Percentiles rank a stretch among this genome's conserved stretches.
Conservation (phyloP, 352 stramenopile genomes). For the Globisporangium megalacanthum region DNA sequence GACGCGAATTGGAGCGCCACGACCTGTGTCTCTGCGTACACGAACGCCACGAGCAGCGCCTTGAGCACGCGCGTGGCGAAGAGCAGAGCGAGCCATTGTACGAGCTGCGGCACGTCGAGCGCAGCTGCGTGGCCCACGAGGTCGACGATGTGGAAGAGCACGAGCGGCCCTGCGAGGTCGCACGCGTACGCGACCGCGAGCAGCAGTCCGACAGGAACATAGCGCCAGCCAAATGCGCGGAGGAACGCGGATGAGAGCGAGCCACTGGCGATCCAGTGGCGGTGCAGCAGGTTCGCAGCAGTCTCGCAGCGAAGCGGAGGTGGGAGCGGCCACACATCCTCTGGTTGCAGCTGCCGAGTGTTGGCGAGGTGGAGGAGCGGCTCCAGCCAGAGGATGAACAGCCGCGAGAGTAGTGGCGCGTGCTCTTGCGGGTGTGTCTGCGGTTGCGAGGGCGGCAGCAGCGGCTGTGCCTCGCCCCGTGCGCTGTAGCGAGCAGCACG, state of each 20-base stretch:
- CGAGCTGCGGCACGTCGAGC: slow-evolving; percentile 22
- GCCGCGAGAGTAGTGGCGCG: slow-evolving; percentile 31
- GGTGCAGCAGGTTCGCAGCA: slow-evolving; percentile 42
- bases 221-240: slow-evolving; percentile 40
- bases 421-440: slow-evolving; percentile 32
- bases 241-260: slow-evolving; percentile 53
- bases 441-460: slow-evolving; percentile 21
- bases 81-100: slow-evolving; percentile 57
- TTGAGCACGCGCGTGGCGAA: slow-evolving; percentile 60
- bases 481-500: slow-evolving; percentile 1
- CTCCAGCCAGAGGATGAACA: slow-evolving; percentile 47
- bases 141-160: slow-evolving; percentile 55
- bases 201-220: slow-evolving; percentile 36
- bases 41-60: slow-evolving; percentile 56
- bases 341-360: slow-evolving; percentile 20
- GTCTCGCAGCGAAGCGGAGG: slow-evolving; percentile 31
- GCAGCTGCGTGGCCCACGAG: slow-evolving; percentile 29
- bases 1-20: slow-evolving; percentile 55
- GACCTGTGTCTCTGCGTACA: slow-evolving; percentile 56
- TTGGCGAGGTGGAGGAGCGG: slow-evolving; percentile 35
- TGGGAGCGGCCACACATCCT: slow-evolving; percentile 60
- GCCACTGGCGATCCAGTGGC: slow-evolving; percentile 48
- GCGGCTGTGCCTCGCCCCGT: slow-evolving; percentile 19
- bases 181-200: slow-evolving; percentile 38
- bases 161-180: slow-evolving; percentile 52